Evolutionary conservation across 2,329 filamentous ascomycete species (phyloP).

Genomic region (Pseudocercospora pini-densiflorae): DNA sequence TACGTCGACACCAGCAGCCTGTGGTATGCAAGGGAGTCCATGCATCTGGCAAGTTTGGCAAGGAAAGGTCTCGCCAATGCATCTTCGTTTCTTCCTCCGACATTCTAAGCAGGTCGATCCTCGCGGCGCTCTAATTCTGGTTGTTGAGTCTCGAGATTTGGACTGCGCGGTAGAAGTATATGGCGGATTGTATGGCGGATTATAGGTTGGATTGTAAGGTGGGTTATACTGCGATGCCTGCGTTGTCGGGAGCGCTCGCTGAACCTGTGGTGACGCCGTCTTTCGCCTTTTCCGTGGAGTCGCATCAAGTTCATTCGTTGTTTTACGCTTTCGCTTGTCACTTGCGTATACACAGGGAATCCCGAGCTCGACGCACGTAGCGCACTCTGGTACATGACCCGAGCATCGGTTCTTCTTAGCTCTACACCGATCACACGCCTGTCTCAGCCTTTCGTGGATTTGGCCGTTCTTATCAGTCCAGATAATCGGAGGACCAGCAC

Average conservation of each 20-base stretch:
- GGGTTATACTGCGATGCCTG: not conserved
- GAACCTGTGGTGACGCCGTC: not conserved
- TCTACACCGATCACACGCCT: not conserved
- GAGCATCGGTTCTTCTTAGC: not conserved
- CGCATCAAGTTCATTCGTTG: not conserved
- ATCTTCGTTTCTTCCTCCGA: not conserved
- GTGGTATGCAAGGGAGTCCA: not conserved
- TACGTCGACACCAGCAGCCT: not conserved
- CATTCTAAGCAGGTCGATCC: not conserved
- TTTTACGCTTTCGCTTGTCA: not conserved
- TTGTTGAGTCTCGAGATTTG: not conserved
- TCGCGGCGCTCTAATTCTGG: not conserved
- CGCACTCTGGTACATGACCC: not conserved
- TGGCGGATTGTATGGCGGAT: not conserved
- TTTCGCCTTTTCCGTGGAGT: not conserved
- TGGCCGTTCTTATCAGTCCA: not conserved
- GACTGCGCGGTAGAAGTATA: not conserved
- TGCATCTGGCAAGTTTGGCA: not conserved
- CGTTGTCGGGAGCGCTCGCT: not conserved
- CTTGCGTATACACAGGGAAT: not conserved
- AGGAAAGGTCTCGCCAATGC: not conserved
- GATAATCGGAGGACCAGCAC: not conserved
- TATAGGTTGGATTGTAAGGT: not conserved
- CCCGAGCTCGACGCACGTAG: not conserved
- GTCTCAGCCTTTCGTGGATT: not conserved